These are phyloP conservation scores for Mortierella sp. DNA, from an alignment of 371 early-diverging fungal species.

Conservation along the genomic window DNA sequence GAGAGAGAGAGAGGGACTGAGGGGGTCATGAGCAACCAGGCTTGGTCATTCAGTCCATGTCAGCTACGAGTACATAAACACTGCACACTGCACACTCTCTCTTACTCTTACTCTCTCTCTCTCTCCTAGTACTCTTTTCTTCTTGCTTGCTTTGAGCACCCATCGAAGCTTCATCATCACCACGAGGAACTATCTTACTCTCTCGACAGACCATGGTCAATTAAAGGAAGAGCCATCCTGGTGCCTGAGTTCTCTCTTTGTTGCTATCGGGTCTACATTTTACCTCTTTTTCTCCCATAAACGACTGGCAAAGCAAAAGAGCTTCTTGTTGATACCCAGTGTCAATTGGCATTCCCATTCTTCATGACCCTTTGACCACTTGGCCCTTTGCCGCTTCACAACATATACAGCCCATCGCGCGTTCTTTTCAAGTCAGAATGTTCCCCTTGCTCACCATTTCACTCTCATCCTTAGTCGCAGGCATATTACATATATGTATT, in stretches of 20 bases:
- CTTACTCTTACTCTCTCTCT: too few relatives aligned
- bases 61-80: neutral
- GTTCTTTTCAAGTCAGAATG: neutral
- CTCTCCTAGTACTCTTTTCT: too few relatives aligned
- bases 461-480: neutral
- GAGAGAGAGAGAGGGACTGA: neutral
- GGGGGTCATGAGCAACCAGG: too few relatives aligned
- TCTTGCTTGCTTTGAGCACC: too few relatives aligned
- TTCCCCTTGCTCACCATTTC: neutral
- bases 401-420: neutral
- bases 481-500: neutral
- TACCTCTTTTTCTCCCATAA: neutral
- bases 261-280: too few relatives aligned
- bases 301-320: neutral
- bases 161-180: too few relatives aligned
- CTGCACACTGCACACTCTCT: too few relatives aligned
- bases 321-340: neutral
- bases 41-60: too few relatives aligned
- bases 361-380: neutral
- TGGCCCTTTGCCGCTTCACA: neutral
- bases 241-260: too few relatives aligned
- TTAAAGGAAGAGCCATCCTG: too few relatives aligned
- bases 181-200: too few relatives aligned
- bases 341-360: constrained; percentile 24
- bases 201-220: too few relatives aligned